Conservation (phyloP, 495 filamentous ascomycete genomes). For the Emericellopsis terricola region DNA sequence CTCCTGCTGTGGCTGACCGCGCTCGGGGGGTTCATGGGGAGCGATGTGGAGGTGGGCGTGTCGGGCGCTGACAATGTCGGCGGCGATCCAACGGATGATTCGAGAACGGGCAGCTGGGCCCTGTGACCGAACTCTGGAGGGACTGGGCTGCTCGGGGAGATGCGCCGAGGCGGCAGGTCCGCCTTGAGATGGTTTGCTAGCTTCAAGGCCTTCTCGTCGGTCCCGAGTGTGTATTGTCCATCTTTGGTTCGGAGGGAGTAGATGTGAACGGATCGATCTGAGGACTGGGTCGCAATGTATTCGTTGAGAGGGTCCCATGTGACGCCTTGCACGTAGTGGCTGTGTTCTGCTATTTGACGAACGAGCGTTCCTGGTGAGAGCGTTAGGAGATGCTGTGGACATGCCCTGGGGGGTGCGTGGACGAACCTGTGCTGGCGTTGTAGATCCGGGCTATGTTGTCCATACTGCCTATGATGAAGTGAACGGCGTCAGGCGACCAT, state of each 20-base stretch:
- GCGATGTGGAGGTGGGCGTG: conserved; percentile 74
- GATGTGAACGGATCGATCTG: conserved; percentile 92
- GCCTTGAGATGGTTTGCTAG: conserved; percentile 50
- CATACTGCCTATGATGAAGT: conserved; percentile 98
- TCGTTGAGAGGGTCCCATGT: conserved; percentile 98
- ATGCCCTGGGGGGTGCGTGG: too few relatives aligned
- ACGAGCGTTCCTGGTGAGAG: conserved; percentile 77
- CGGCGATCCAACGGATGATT: conserved; percentile 57
- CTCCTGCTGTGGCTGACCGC: conserved; percentile 77
- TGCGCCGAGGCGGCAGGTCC: conserved; percentile 76
- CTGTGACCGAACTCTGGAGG: conserved; percentile 56
- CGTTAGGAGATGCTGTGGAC: too few relatives aligned
- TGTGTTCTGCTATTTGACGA: conserved; percentile 95
- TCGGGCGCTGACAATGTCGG: conserved; percentile 70
- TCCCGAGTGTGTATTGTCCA: conserved; percentile 67
- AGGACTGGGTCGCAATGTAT: conserved; percentile 95
- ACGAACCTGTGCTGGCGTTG: conserved; percentile 80
- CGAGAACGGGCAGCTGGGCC: conserved; percentile 32
- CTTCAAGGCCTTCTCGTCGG: conserved; percentile 25
- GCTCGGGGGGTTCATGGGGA: conserved; percentile 92
- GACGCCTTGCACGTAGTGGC: conserved; percentile 96
- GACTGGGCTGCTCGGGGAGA: conserved; percentile 84
- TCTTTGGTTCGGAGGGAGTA: conserved; percentile 93
- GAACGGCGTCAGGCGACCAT: conserved; percentile 91
- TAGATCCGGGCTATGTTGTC: conserved; percentile 97